Percentiles rank a stretch among this genome's conserved stretches.
These are phyloP conservation scores for Scheffersomyces lignicola DNA, from an alignment of 1,139 yeast genomes.

Conservation along the genomic window DNA sequence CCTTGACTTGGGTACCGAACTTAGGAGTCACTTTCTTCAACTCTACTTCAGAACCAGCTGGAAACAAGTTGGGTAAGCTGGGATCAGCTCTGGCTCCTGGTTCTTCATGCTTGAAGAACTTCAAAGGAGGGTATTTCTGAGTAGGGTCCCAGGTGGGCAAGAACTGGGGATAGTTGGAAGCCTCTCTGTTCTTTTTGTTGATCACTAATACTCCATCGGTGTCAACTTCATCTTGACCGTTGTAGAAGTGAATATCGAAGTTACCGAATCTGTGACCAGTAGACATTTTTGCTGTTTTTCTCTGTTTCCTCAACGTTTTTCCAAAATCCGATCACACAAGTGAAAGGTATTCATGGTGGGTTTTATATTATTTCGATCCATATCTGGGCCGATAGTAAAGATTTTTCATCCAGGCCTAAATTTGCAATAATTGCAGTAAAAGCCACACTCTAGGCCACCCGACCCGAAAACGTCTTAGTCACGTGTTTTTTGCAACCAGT, in stretches of 20 bases:
- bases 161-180: constrained; percentile 39
- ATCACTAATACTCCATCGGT: constrained; percentile 37
- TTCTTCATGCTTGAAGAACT: constrained; percentile 50
- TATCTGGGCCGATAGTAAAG: too few species aligned
- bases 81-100: constrained; percentile 48
- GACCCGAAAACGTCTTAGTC: not conserved
- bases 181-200: constrained; percentile 27
- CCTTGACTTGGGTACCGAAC: constrained; percentile 32
- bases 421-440: not conserved
- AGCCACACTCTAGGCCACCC: not conserved
- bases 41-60: constrained; percentile 16
- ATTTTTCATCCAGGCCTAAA: too few species aligned
- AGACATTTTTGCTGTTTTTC: constrained; percentile 1
- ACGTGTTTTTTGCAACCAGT: too few species aligned
- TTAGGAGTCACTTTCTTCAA: constrained; percentile 28
- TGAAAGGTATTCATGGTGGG: too few species aligned
- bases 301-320: too few species aligned
- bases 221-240: constrained; percentile 40
- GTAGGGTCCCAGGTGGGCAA: constrained; percentile 55
- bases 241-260: constrained; percentile 42
- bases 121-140: constrained; percentile 43
- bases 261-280: constrained; percentile 27
- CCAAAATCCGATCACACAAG: too few species aligned
- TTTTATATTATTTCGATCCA: too few species aligned
- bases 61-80: constrained; percentile 26